Base-by-base conservation (phyloP, 495 filamentous ascomycete species). In the Hypoxylon fragiforme region DNA sequence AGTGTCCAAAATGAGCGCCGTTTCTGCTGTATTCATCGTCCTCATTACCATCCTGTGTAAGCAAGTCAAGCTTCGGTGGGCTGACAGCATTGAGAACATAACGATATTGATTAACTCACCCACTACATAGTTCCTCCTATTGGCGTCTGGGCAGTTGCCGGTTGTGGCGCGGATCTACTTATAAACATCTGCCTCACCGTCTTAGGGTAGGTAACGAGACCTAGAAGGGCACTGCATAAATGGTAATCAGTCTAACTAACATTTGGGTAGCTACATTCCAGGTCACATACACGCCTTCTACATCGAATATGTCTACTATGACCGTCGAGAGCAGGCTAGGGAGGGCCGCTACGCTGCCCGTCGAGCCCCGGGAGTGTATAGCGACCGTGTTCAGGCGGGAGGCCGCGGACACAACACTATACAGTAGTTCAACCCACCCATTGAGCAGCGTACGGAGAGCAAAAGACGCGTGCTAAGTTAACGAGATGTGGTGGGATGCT, bases 171-270 rank as follows among this genome's bases (percentile, higher is more conserved):
- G 44, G 90, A 96, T 70, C 72, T 97, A 50, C 73, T 90, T 62
- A 91, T 97, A 83, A 97, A 96, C 78, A 89, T 97, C 77, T 81
- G 85, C 58, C 78, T 96, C 65, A 96, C 92, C 35, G 81, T 91
- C 62, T 62, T 75, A 19, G 71, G 73, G 67, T 76, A 67, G 5
- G 73, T 46, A 26, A 52, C 15, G n/a, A 39, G 43, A n/a, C 36
- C 7, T 9, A 28, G 9, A 44, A 14, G 31, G 13, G 38, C 38
- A 34, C 16, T 13, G 13, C 8, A 18, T 14, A 18, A 26, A 15
- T 12, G 26, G 20, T 24, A 31, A 3, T 13, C 31, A 18, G 15
- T 51, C 48, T 57, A 30, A 52, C 36, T n/a, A n/a, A 39, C 13
- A 16, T 13, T 9, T 3, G 20, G 22, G 42, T 48, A 90, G 88